Conservation (phyloP, 257 asterid genomes). For the Penstemon davidsonii region DNA sequence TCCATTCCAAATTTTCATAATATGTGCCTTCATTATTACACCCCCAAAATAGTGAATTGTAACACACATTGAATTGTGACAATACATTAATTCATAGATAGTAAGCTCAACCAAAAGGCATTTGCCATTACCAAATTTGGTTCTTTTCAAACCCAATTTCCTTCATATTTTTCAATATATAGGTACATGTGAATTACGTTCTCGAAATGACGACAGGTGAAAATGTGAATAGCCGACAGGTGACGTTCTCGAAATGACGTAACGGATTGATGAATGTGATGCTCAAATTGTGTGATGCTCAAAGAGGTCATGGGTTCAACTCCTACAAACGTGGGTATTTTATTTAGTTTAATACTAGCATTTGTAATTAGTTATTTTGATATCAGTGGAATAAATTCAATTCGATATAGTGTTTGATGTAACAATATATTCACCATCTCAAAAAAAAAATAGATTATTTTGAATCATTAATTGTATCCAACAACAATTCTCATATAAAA, state of each 20-base stretch:
- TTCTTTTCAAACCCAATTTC: constrained; percentile 30
- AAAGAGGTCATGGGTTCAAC: background rate
- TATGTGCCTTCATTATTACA: constrained; percentile 36
- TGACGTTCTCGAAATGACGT: constrained; percentile 74
- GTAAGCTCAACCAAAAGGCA: constrained; percentile 39
- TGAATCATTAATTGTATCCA: too few species aligned
- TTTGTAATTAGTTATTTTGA: background rate
- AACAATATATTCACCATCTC: too few species aligned
- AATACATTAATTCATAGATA: constrained; percentile 18
- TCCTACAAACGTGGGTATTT: too few species aligned
- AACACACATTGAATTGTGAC: constrained; percentile 22
- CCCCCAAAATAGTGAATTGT: background rate
- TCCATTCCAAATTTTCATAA: constrained; percentile 33
- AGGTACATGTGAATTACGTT: constrained; percentile 23
- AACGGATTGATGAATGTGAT: constrained; percentile 74
- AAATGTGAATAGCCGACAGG: constrained; percentile 66
- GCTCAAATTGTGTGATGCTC: constrained; percentile 68
- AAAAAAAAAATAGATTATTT: too few species aligned
- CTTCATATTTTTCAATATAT: constrained; percentile 32
- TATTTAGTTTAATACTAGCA: constrained; percentile 32
- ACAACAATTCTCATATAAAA: too few species aligned
- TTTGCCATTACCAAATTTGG: constrained; percentile 32
- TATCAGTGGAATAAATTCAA: too few species aligned
- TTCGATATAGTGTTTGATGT: too few species aligned
- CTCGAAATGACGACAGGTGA: constrained; percentile 82